Evolutionary conservation across 495 filamentous ascomycete genomes (phyloP), one percentile per base, ranked within the genome.

Genomic region (Tuber indicum): DNA sequence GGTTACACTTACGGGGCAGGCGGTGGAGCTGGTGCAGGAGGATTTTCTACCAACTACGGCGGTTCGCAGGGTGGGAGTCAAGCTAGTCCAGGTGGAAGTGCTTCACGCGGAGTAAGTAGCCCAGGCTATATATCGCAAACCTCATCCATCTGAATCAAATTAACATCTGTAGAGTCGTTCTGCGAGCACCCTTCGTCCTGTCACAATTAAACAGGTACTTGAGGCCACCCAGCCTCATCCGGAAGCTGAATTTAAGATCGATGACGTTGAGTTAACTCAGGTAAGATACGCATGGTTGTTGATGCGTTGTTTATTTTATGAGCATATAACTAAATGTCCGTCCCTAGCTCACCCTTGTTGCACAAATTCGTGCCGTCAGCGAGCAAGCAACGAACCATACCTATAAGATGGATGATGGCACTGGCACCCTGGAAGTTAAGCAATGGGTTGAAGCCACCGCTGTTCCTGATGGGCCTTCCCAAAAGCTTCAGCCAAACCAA

Each of bases 321-420:
- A 36, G 58, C 58, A 36, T 32, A 74, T 36, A 19, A 72, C 46
- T 26, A 26, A 66, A 66, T 66, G 26, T 17, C 58, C 58, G 75
- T 44, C 80, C 78, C 72, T 83, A 93, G 86, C 86, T 98, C 75
- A 93, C 91, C 42, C 90, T 98, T 82, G 89, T 98, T 79, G 96
- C 93, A 46, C 94, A 97, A 86, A 91, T 99, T 58, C 92, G 93
- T 82, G 90, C 91, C 84, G 90, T 97, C 85, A 91, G 89, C 83
- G 87, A 88, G n/a, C 93, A 97, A 86, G 87, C 92, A 71, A 97
- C 95, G 75, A 96, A 97, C 86, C 88, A 92, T 77, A 97, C 92
- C 46, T 98, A 97, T 89, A 91, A 90, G 80, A 85, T 98, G 79
- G 96, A 98, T 86, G 96, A 99, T 86, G 96, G 96, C 84, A 98